Evolutionary conservation across 2,329 filamentous ascomycete species (phyloP).

Genomic region (Aspergillus fructus): DNA sequence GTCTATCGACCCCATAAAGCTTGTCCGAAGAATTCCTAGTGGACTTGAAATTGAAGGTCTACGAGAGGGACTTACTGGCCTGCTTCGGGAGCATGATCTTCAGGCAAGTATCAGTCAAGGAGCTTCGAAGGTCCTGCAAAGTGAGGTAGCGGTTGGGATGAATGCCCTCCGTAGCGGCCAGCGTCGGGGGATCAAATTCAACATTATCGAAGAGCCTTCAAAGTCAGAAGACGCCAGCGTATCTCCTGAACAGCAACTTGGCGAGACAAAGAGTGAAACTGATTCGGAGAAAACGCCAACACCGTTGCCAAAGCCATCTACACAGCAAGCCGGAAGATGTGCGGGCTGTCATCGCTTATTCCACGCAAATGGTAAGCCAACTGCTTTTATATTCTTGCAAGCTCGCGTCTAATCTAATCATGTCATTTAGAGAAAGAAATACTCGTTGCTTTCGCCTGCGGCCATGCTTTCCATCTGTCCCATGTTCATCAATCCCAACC

Average conservation of each 20-base stretch:
- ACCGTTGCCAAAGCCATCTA: slow-evolving; percentile 2
- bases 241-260: background rate
- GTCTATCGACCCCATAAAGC: slow-evolving; percentile 84
- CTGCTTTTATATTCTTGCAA: background rate
- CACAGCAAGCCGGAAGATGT: slow-evolving; percentile 31
- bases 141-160: slow-evolving; percentile 85
- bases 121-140: slow-evolving; percentile 79
- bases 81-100: slow-evolving; percentile 94
- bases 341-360: slow-evolving; percentile 41
- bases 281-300: slow-evolving; percentile 18
- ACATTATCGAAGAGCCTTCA: slow-evolving; percentile 53
- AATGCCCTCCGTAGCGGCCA: slow-evolving; percentile 75
- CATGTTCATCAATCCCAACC: slow-evolving; percentile 52
- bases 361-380: slow-evolving; percentile 36
- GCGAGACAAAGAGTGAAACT: slow-evolving; percentile 14
- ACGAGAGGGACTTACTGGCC: slow-evolving; percentile 80
- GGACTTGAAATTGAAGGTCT: slow-evolving; percentile 90
- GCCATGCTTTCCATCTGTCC: slow-evolving; percentile 66
- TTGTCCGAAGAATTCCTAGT: slow-evolving; percentile 87
- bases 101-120: slow-evolving; percentile 90
- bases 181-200: slow-evolving; percentile 83
- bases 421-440: slow-evolving; percentile 50
- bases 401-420: background rate
- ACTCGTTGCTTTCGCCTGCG: slow-evolving; percentile 66
- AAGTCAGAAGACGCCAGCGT: background rate